These are phyloP conservation scores for Pachysandra terminalis DNA, from an alignment of 164 flowering plant species.

Conservation along the genomic window DNA sequence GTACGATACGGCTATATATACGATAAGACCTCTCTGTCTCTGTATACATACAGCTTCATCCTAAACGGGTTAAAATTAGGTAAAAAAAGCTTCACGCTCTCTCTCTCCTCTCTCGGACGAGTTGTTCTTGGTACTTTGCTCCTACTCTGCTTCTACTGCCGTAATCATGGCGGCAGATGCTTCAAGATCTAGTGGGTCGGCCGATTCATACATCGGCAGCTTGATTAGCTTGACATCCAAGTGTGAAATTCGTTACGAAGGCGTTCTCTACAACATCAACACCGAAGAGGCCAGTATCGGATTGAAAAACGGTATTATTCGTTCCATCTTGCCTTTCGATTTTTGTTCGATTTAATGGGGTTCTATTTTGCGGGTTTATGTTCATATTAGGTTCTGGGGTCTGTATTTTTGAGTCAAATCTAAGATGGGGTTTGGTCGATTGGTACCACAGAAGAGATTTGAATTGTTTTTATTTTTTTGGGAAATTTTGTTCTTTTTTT, in stretches of 20 bases:
- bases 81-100: neutral
- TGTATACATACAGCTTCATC: neutral
- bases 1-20: too few species aligned
- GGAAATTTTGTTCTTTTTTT: neutral
- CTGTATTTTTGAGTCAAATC: constrained; percentile 4
- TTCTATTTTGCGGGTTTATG: neutral
- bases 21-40: too few species aligned
- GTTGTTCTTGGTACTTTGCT: neutral
- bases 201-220: constrained; percentile 91
- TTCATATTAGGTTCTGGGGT: constrained; percentile 9
- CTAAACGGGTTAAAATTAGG: neutral
- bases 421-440: constrained; percentile 8
- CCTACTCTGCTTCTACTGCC: constrained; percentile 1
- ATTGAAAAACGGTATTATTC: constrained; percentile 54
- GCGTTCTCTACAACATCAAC: constrained; percentile 79
- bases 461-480: constrained; percentile 1
- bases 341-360: neutral
- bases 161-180: constrained; percentile 54
- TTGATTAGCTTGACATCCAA: constrained; percentile 92
- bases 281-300: constrained; percentile 93
- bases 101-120: neutral
- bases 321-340: neutral
- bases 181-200: constrained; percentile 50
- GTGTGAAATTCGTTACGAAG: constrained; percentile 88
- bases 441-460: neutral